These are phyloP conservation scores for Hortiboletus flavorubellus DNA, from an alignment of 768 basidiomycete species.

Conservation along the genomic window DNA sequence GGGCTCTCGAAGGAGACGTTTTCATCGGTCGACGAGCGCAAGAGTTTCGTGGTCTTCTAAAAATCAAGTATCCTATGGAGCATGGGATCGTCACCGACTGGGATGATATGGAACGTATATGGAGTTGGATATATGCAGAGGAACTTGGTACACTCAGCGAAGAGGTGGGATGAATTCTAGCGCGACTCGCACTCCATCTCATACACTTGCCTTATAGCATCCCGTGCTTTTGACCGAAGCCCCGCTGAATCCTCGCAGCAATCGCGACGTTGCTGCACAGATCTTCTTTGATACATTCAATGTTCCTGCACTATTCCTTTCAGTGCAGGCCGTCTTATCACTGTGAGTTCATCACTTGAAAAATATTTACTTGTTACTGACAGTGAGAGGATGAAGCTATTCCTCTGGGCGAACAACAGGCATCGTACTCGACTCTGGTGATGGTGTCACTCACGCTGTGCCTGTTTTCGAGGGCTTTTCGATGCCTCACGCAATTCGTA, in stretches of 20 bases:
- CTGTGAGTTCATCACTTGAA: slow-evolving; percentile 56
- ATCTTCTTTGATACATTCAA: slow-evolving; percentile 99
- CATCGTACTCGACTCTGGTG: slow-evolving; percentile 98
- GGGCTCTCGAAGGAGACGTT: slow-evolving; percentile 91
- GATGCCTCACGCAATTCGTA: slow-evolving; percentile 96
- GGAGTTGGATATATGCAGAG: slow-evolving; percentile 97
- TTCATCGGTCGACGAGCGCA: slow-evolving; percentile 96
- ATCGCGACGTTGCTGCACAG: slow-evolving; percentile 95
- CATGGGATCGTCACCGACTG: slow-evolving; percentile 99
- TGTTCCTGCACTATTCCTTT: slow-evolving; percentile 94
- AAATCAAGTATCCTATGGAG: slow-evolving; percentile 99
- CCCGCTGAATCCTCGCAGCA: slow-evolving; percentile 92
- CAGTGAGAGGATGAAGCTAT: slow-evolving; percentile 56
- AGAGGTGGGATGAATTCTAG: slow-evolving; percentile 59
- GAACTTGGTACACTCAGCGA: slow-evolving; percentile 94
- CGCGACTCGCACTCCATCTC: background rate
- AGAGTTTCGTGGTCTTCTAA: slow-evolving; percentile 91
- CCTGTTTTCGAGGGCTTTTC: slow-evolving; percentile 99
- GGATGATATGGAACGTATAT: slow-evolving; percentile 99
- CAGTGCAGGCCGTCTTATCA: slow-evolving; percentile 95
- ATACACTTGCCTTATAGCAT: slow-evolving; percentile 54
- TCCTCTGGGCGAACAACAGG: slow-evolving; percentile 98
- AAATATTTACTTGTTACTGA: slow-evolving; percentile 5
- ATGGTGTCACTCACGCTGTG: slow-evolving; percentile 98
- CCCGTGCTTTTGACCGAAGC: slow-evolving; percentile 97